Percentiles rank a stretch among this genome's conserved stretches.
phyloP scores from a whole-genome alignment of 345 rosid genomes.

The Toxicodendron radicans region DNA sequence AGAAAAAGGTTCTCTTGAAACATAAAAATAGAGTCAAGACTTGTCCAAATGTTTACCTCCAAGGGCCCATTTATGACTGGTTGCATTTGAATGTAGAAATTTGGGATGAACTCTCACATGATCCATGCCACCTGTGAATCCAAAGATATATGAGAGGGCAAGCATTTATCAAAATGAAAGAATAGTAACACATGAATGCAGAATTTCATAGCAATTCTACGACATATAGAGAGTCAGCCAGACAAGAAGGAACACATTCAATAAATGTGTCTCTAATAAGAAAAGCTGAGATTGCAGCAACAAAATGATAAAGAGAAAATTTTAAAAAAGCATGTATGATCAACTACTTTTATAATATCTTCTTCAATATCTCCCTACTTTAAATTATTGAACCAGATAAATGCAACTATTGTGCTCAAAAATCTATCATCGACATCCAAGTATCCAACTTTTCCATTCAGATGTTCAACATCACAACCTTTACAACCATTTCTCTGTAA shows the following conservation, averaged over 20 bases:
- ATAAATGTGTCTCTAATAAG: not conserved
- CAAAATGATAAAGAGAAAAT: not conserved
- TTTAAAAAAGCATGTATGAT: not conserved
- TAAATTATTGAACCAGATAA: too few relatives aligned
- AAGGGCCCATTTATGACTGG: constrained; percentile 99
- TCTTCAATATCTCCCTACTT: too few relatives aligned
- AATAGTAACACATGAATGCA: not conserved
- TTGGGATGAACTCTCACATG: constrained; percentile 96
- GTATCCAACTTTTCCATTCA: too few relatives aligned
- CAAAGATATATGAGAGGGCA: not conserved
- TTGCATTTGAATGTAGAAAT: constrained; percentile 94
- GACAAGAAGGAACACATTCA: not conserved
- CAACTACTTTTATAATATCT: too few relatives aligned
- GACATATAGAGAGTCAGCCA: not conserved
- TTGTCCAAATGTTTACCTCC: constrained; percentile 57
- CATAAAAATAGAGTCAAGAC: constrained; percentile 14
- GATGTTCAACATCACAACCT: too few relatives aligned
- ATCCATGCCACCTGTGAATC: constrained; percentile 70
- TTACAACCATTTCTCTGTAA: too few relatives aligned
- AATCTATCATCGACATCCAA: too few relatives aligned
- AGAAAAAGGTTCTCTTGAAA: not conserved
- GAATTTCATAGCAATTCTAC: not conserved
- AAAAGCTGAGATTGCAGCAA: not conserved
- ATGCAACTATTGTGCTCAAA: too few relatives aligned
- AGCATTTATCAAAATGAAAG: not conserved